Conservation (phyloP, 176 grass and related monocot species). For the Carex pumila region DNA sequence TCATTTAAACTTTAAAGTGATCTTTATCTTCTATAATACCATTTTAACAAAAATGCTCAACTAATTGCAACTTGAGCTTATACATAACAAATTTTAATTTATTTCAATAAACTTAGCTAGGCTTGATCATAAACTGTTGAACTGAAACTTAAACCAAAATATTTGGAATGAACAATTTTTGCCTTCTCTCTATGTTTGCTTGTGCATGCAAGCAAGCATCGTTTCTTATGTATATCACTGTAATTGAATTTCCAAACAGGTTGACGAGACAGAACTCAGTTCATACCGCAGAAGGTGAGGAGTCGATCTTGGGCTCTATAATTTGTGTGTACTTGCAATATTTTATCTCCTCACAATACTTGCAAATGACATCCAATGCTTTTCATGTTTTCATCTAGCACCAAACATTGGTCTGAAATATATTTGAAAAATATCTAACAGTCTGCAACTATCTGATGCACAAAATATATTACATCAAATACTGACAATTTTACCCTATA, state of each 20-base stretch:
- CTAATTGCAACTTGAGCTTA: background rate
- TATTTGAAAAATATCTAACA: background rate
- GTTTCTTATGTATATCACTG: background rate
- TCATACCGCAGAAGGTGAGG: constrained; percentile 60
- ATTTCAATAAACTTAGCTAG: background rate
- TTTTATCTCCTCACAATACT: background rate
- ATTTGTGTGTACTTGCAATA: background rate
- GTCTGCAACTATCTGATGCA: background rate
- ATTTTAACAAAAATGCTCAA: background rate
- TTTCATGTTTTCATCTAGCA: background rate
- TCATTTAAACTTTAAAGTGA: background rate
- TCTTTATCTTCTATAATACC: background rate
- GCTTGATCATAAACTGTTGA: background rate
- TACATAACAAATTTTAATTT: background rate
- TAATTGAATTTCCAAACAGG: constrained; percentile 29
- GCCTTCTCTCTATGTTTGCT: background rate
- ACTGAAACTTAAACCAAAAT: background rate
- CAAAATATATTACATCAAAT: background rate
- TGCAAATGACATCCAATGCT: background rate
- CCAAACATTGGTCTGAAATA: background rate
- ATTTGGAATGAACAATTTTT: background rate
- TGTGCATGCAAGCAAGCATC: background rate
- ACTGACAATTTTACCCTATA: background rate
- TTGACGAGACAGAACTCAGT: constrained; percentile 51
- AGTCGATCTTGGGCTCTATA: background rate